Percentiles rank a stretch among this genome's conserved stretches.
Evolutionary conservation across 1,284 basidiomycete genomes (phyloP).

Genomic region (Microbotryum scabiosae): DNA sequence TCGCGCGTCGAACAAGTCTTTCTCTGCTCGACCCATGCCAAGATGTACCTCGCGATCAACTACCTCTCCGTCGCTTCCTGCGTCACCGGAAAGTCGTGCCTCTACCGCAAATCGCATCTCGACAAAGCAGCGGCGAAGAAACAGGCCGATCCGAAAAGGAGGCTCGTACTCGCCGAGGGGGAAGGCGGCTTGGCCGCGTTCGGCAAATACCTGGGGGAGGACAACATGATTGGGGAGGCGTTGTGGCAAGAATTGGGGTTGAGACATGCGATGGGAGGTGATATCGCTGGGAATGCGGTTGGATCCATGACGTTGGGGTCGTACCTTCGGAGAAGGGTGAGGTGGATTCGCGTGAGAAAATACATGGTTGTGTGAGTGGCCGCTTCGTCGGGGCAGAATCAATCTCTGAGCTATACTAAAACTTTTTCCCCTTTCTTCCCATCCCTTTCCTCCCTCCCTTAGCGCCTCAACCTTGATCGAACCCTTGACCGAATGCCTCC

Average conservation of each 20-base stretch:
- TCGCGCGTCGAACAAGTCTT: constrained; percentile 87
- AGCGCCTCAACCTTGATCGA: constrained; percentile 67
- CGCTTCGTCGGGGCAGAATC: background rate
- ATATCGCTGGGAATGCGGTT: constrained; percentile 79
- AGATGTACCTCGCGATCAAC: constrained; percentile 98
- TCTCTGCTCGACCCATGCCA: constrained; percentile 93
- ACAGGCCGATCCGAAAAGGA: constrained; percentile 13
- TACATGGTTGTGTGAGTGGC: constrained; percentile 60
- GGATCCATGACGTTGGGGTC: constrained; percentile 70
- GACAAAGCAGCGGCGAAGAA: constrained; percentile 45
- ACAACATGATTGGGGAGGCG: constrained; percentile 85
- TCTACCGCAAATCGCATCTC: constrained; percentile 84
- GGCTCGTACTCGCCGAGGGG: constrained; percentile 20
- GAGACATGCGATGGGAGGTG: constrained; percentile 75
- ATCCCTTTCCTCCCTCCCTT: background rate
- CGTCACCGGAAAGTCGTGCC: constrained; percentile 92
- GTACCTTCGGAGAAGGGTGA: constrained; percentile 74
- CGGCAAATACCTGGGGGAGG: constrained; percentile 79
- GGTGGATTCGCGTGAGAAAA: constrained; percentile 91
- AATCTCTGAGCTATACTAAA: background rate
- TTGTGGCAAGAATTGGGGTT: constrained; percentile 84
- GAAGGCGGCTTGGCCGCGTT: constrained; percentile 60
- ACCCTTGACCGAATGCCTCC: constrained; percentile 76
- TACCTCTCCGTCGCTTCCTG: constrained; percentile 78
- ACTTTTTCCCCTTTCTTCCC: background rate